Conservation (phyloP, 345 rosid genomes). For the Turritis glabra region DNA sequence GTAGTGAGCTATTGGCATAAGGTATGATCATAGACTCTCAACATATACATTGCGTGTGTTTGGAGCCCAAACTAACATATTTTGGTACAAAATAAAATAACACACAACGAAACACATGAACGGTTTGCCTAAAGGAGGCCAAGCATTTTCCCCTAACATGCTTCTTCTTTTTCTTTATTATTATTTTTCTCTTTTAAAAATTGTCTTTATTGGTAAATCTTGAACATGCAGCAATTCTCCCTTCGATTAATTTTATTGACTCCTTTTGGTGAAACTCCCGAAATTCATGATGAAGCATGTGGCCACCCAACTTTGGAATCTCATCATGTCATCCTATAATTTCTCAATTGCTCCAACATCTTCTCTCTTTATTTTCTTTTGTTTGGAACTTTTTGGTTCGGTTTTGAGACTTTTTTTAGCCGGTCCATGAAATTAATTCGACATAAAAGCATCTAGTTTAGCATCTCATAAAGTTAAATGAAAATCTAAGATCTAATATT, state of each 20-base stretch:
- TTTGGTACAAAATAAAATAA: constrained; percentile 16
- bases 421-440: not conserved
- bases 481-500: not conserved
- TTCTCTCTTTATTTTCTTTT: not conserved
- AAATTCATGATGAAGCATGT: constrained; percentile 36
- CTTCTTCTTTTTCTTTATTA: constrained; percentile 7
- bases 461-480: not conserved
- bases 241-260: constrained; percentile 18
- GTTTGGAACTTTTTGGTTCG: not conserved
- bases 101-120: constrained; percentile 24
- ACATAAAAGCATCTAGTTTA: not conserved
- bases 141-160: constrained; percentile 32
- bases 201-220: constrained; percentile 27
- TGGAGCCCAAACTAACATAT: constrained; percentile 12
- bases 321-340: constrained; percentile 27
- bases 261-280: constrained; percentile 27
- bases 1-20: constrained; percentile 5
- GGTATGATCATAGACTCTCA: constrained; percentile 15
- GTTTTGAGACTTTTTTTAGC: not conserved
- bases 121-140: constrained; percentile 25
- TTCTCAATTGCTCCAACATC: constrained; percentile 3
- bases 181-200: too few species aligned
- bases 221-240: constrained; percentile 36
- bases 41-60: constrained; percentile 31
- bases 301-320: constrained; percentile 26